Evolutionary conservation across 2,329 filamentous ascomycete species (phyloP).

Genomic region (Cladorrhinum sp.): DNA sequence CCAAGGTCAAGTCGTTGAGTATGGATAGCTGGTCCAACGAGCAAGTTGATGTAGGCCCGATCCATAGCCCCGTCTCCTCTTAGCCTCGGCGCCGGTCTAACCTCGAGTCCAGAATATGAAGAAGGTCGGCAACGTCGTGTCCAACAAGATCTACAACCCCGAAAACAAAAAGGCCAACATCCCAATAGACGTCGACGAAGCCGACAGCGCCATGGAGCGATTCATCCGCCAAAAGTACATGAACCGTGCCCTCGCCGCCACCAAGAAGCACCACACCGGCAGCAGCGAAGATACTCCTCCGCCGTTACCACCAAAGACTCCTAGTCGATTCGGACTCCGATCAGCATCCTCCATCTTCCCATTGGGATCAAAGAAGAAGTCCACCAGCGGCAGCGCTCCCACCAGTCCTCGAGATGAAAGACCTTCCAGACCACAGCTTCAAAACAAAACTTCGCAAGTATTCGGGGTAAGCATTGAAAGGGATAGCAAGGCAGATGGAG

Average conservation of each 20-base stretch:
- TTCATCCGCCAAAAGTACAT: slow-evolving; percentile 96
- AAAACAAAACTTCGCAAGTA: slow-evolving; percentile 63
- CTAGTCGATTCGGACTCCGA: slow-evolving; percentile 59
- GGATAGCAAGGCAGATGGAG: slow-evolving; percentile 33
- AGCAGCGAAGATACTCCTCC: slow-evolving; percentile 56
- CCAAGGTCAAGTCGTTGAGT: slow-evolving; percentile 96
- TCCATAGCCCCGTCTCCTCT: not conserved
- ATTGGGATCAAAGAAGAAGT: slow-evolving; percentile 58
- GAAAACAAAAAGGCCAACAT: slow-evolving; percentile 78
- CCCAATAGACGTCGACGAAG: slow-evolving; percentile 87
- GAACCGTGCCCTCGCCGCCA: slow-evolving; percentile 44
- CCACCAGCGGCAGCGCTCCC: slow-evolving; percentile 37
- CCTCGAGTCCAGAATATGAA: slow-evolving; percentile 74
- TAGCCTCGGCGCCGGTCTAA: slow-evolving; percentile 19
- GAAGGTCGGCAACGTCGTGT: slow-evolving; percentile 78
- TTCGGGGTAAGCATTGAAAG: slow-evolving; percentile 67
- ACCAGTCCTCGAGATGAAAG: slow-evolving; percentile 35
- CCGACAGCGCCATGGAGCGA: slow-evolving; percentile 89
- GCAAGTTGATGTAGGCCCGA: slow-evolving; percentile 75
- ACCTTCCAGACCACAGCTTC: slow-evolving; percentile 36
- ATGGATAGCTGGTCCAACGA: slow-evolving; percentile 98
- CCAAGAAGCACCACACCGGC: slow-evolving; percentile 39
- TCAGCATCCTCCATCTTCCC: slow-evolving; percentile 67
- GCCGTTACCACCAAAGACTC: slow-evolving; percentile 60
- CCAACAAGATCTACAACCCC: slow-evolving; percentile 88